A percentile compares a stretch with the other conserved stretches of the same genome.
Conservation (phyloP, 805 yeast species). For the Lipomyces sp. region DNA sequence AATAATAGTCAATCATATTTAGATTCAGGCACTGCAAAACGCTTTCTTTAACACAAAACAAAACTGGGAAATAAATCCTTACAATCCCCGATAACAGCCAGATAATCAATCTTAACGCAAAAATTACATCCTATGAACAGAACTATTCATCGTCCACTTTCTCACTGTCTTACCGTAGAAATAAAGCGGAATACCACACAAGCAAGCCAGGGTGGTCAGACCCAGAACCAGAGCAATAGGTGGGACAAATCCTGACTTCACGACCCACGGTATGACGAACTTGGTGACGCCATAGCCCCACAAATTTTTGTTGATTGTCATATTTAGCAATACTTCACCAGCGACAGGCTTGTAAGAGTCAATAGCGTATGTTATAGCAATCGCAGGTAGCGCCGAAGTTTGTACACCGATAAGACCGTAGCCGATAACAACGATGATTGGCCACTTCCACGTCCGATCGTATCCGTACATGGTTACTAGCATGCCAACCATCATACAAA, state of each 20-base stretch:
- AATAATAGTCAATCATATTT: too few species aligned
- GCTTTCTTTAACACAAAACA: too few species aligned
- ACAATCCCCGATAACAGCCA: too few species aligned
- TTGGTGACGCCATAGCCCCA: slow-evolving; percentile 5
- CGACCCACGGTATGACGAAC: background rate
- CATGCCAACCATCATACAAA: background rate
- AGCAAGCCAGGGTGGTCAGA: background rate
- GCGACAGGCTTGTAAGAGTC: slow-evolving; percentile 7
- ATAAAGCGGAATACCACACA: background rate
- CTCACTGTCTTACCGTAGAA: background rate
- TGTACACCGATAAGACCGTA: background rate
- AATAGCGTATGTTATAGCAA: slow-evolving; percentile 1
- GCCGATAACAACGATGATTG: slow-evolving; percentile 3
- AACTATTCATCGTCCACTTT: slow-evolving; percentile 1
- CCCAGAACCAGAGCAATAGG: background rate
- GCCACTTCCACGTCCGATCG: background rate
- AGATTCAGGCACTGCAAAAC: too few species aligned
- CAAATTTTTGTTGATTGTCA: slow-evolving; percentile 2
- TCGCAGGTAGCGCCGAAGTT: slow-evolving; percentile 2
- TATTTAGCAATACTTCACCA: background rate
- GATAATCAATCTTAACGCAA: too few species aligned
- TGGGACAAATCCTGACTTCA: background rate
- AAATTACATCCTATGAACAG: background rate
- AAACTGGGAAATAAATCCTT: too few species aligned
- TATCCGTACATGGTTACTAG: background rate